phyloP scores from a whole-genome alignment of 2,329 filamentous ascomycete species.

The Xylaria arbuscula region DNA sequence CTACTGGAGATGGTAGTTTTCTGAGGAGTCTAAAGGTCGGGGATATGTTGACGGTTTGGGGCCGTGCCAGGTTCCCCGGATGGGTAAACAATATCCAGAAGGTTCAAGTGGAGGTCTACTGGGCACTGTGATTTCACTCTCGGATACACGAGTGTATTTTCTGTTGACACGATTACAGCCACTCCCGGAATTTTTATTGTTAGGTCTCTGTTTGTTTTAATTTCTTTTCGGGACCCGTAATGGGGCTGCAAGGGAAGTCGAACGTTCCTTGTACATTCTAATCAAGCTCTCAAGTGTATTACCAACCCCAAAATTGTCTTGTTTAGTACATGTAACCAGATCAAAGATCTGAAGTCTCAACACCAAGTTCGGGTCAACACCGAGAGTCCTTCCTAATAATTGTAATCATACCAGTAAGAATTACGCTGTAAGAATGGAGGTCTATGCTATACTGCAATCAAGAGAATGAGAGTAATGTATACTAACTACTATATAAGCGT shows the following conservation, averaged over 20 bases:
- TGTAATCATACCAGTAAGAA: not conserved
- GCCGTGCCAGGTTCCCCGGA: conserved; percentile 64
- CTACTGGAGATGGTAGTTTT: conserved; percentile 65
- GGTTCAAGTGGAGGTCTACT: conserved; percentile 68
- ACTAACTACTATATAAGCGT: not conserved
- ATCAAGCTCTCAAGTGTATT: no score
- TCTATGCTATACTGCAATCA: not conserved
- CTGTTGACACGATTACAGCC: not conserved
- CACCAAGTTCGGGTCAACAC: no score
- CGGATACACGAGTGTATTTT: not conserved
- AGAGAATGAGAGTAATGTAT: not conserved
- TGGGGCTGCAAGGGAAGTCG: no score
- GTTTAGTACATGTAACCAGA: no score
- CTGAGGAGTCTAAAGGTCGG: conserved; percentile 67
- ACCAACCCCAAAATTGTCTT: no score
- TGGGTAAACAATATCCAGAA: conserved; percentile 65
- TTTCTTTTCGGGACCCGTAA: not conserved
- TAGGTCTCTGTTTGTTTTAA: not conserved
- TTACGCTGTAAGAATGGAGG: conserved; percentile 3
- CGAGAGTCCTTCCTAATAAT: no score
- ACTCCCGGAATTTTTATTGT: not conserved
- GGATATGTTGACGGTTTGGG: conserved; percentile 72
- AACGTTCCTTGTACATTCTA: no score
- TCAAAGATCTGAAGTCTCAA: no score
- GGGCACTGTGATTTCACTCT: conserved; percentile 53